Evolutionary conservation across 768 basidiomycete species (phyloP).

Genomic region (Calocybe indica): DNA sequence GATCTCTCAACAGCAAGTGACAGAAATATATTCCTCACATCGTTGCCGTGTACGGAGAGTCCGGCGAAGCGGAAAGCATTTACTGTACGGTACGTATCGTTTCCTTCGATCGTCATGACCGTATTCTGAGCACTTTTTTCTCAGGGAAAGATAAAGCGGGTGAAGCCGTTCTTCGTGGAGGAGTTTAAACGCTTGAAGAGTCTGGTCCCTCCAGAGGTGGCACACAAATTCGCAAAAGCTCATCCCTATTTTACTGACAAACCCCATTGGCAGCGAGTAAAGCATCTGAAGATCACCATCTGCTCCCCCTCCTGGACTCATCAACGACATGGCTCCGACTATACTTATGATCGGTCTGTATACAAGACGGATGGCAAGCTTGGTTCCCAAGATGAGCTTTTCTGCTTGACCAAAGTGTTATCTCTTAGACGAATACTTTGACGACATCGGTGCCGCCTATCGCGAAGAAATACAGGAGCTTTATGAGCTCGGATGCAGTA

Average conservation of each 20-base stretch:
- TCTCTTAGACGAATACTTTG: constrained; percentile 37
- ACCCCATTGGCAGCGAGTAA: constrained; percentile 38
- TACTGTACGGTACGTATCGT: constrained; percentile 34
- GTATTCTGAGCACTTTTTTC: constrained; percentile 10
- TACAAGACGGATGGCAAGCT: constrained; percentile 50
- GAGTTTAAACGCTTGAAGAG: constrained; percentile 55
- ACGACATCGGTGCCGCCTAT: constrained; percentile 36
- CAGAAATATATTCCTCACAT: constrained; percentile 41
- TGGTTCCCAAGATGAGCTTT: background rate
- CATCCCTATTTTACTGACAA: background rate
- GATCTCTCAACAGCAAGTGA: constrained; percentile 1
- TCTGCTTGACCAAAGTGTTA: background rate
- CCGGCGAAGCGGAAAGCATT: constrained; percentile 31
- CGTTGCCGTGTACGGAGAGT: constrained; percentile 21
- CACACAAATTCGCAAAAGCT: background rate
- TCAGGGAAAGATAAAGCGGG: constrained; percentile 56
- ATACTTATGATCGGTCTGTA: constrained; percentile 46
- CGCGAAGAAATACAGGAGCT: constrained; percentile 40
- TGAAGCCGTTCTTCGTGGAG: constrained; percentile 51
- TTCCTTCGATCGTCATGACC: background rate
- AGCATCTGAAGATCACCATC: constrained; percentile 60
- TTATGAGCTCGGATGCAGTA: constrained; percentile 40
- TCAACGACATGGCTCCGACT: constrained; percentile 50
- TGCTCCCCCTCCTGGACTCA: constrained; percentile 66
- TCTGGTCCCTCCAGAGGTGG: constrained; percentile 47